Evolutionary conservation across 306 rosid genomes (phyloP).

Genomic region (Trifolium dubium): DNA sequence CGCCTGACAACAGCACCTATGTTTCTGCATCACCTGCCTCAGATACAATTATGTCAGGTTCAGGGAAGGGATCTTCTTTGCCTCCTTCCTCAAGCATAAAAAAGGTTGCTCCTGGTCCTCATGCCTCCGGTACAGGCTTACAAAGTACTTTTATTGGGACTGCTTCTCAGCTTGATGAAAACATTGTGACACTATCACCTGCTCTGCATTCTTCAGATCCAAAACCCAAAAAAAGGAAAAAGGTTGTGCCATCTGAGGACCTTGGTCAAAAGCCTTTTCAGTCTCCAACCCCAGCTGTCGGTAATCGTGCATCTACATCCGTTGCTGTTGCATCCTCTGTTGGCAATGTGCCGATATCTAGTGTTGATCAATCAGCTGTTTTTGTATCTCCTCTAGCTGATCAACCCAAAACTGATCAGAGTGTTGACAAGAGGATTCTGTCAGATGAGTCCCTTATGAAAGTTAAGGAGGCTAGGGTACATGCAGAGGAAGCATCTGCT

Average conservation of each 20-base stretch:
- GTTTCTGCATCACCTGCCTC: slow-evolving; percentile 66
- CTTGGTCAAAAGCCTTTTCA: slow-evolving; percentile 62
- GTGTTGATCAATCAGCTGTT: slow-evolving; percentile 52
- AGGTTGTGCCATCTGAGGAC: slow-evolving; percentile 60
- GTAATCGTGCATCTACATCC: slow-evolving; percentile 50
- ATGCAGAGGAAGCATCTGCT: slow-evolving; percentile 88
- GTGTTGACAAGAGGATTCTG: slow-evolving; percentile 54
- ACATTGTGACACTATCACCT: slow-evolving; percentile 52
- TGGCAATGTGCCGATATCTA: slow-evolving; percentile 50
- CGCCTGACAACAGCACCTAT: slow-evolving; percentile 62
- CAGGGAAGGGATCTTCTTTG: slow-evolving; percentile 62
- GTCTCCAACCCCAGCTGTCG: slow-evolving; percentile 52
- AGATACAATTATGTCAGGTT: slow-evolving; percentile 60
- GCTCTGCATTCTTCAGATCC: slow-evolving; percentile 63
- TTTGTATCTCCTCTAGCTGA: slow-evolving; percentile 53
- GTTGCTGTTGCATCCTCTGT: slow-evolving; percentile 53
- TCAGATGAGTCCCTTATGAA: slow-evolving; percentile 78
- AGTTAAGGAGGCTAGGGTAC: slow-evolving; percentile 81
- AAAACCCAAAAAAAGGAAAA: slow-evolving; percentile 78
- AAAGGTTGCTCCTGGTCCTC: slow-evolving; percentile 52
- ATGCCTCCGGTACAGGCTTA: slow-evolving; percentile 53
- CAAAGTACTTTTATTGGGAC: slow-evolving; percentile 52
- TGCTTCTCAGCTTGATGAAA: slow-evolving; percentile 57
- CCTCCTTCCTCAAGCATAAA: slow-evolving; percentile 61
- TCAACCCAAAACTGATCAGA: slow-evolving; percentile 55